These are phyloP conservation scores for Fusarium sp. DNA, from an alignment of 2,329 filamentous ascomycete genomes.

Conservation along the genomic window DNA sequence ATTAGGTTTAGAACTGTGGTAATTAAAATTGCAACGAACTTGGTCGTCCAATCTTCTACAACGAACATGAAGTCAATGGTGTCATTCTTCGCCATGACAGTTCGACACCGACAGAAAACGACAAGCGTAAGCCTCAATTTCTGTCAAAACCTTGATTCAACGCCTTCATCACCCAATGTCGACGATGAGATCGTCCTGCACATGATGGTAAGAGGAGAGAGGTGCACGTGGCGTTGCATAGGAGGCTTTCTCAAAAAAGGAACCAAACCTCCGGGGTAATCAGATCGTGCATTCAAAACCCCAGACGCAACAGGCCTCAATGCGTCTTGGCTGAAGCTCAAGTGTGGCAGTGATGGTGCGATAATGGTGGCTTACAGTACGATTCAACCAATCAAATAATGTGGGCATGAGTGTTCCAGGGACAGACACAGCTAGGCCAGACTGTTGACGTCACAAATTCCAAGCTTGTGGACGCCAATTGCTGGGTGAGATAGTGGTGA, in stretches of 20 bases:
- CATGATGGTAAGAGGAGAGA: neutral
- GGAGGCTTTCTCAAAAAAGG: slow-evolving; percentile 2
- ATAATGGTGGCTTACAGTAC: neutral
- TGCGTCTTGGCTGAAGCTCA: slow-evolving; percentile 19
- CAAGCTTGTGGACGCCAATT: slow-evolving; percentile 11
- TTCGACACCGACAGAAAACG: too few relatives aligned
- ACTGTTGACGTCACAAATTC: slow-evolving; percentile 34
- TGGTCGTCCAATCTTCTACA: too few relatives aligned
- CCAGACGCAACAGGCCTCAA: neutral
- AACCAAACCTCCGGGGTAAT: slow-evolving; percentile 13
- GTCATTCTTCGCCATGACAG: too few relatives aligned
- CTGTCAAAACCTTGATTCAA: neutral
- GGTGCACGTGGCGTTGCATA: slow-evolving; percentile 9
- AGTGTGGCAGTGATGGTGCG: slow-evolving; percentile 8
- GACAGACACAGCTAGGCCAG: slow-evolving; percentile 17
- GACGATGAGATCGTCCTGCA: neutral
- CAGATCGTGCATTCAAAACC: neutral
- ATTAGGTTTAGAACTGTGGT: too few relatives aligned
- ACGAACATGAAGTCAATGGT: too few relatives aligned
- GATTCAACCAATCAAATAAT: slow-evolving; percentile 14
- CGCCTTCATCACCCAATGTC: neutral
- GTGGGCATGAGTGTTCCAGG: slow-evolving; percentile 33
- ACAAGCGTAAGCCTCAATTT: neutral
- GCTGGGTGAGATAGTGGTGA: slow-evolving; percentile 34
- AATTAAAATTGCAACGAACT: too few relatives aligned